Evolutionary conservation across 169 alveolate species (phyloP), one percentile per base, ranked within the genome.

Genomic region (Plasmodium ovale): DNA sequence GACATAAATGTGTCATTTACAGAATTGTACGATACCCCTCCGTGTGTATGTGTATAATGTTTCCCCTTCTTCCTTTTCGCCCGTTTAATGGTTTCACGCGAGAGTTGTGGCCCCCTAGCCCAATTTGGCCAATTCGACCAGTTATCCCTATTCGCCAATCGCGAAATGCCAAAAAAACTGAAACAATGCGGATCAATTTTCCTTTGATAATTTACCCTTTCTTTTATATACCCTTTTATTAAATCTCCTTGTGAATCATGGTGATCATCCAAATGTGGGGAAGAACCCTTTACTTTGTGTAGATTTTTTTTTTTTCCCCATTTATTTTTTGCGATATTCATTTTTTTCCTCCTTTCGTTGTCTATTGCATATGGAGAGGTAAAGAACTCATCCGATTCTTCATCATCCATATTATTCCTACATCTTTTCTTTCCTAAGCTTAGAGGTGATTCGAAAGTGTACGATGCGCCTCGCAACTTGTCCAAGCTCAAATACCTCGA

Each of bases 271-370:
- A 59, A 73, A 1, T 60, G 53, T n/a, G 70, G 51, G 29, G 90
- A 91, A 58, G 29, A 93, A 19, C 91, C 93, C 44, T 84, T 92
- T 92, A 51, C 39, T 27, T n/a, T 53, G 31, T 62, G 25, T 72
- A 25, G 9, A 35, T 25, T 60, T 10, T 77, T 77, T 42, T 31
- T 47, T 27, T 31, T 37, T 39, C 27, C 21, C 31, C 39, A 37
- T 64, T 35, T 23, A 9, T 3, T 21, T 65, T 12, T 0, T 39
- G n/a, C 16, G 5, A 7, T 49, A 10, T 21, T 29, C 16, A 27
- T 56, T 23, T 53, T 37, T 54, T 39, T 58, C n/a, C 19, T 35
- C 35, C 19, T 27, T 23, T 67, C 16, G 39, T 25, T 23, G 27
- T 77, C 67, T 25, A 29, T 23, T 21, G 16, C 42, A 77, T 62